These are phyloP conservation scores for Singerocomus rubriflavus DNA, from an alignment of 1,284 basidiomycete species.

Conservation along the genomic window DNA sequence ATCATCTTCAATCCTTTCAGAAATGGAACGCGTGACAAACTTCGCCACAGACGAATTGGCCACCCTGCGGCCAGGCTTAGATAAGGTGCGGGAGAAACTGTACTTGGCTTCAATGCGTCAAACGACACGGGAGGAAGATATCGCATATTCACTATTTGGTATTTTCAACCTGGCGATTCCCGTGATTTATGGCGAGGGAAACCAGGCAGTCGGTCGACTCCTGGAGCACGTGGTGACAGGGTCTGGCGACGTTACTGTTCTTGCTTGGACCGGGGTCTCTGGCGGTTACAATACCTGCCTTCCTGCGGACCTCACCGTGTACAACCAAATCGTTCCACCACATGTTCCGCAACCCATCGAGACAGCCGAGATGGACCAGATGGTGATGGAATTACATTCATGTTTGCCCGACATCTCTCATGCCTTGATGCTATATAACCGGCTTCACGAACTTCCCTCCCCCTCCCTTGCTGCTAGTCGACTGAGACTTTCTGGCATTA, in stretches of 20 bases:
- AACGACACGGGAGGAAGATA: too few species aligned
- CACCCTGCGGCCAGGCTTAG: background rate
- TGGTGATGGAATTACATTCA: background rate
- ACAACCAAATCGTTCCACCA: constrained; percentile 4
- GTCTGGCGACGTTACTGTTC: background rate
- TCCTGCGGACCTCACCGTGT: constrained; percentile 8
- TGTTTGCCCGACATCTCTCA: background rate
- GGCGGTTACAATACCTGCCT: constrained; percentile 12
- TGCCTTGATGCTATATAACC: background rate
- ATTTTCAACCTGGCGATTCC: background rate
- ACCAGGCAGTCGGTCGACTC: background rate
- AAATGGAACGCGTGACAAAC: background rate
- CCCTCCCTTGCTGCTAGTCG: constrained; percentile 2
- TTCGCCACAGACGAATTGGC: background rate
- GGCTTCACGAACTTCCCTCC: background rate
- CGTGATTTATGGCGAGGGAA: background rate
- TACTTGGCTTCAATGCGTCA: background rate
- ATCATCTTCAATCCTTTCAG: too few species aligned
- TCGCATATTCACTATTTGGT: background rate
- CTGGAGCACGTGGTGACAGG: background rate
- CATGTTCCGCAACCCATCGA: constrained; percentile 4
- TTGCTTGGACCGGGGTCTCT: background rate
- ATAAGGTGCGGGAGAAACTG: background rate
- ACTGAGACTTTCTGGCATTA: constrained; percentile 6
- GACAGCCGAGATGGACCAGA: background rate